phyloP scores from a whole-genome alignment of 768 basidiomycete species.

The Phylloporus rhodoxanthus region DNA sequence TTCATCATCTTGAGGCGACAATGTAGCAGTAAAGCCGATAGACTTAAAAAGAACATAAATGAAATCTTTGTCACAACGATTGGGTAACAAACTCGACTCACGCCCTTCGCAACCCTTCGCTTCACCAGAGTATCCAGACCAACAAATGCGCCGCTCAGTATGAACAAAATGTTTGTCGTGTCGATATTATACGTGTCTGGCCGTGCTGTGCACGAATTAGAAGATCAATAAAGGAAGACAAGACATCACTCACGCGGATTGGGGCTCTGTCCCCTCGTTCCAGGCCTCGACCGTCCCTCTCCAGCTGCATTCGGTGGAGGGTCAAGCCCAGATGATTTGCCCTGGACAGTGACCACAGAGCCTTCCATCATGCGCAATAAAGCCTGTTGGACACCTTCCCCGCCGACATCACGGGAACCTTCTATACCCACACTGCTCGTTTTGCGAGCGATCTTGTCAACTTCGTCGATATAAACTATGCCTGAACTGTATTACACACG shows the following conservation, averaged over 20 bases:
- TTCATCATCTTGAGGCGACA: conserved; percentile 38
- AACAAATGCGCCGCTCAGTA: conserved; percentile 92
- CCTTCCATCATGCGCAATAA: conserved; percentile 94
- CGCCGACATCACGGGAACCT: conserved; percentile 81
- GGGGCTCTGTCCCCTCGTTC: conserved; percentile 43
- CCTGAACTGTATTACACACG: conserved; percentile 56
- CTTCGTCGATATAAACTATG: conserved; percentile 94
- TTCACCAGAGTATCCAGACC: conserved; percentile 82
- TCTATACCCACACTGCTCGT: conserved; percentile 48
- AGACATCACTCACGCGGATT: conserved; percentile 16
- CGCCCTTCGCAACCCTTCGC: conserved; percentile 77
- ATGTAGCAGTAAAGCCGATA: conserved; percentile 74
- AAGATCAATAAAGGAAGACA: background rate
- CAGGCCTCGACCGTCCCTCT: conserved; percentile 44
- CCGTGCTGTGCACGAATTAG: conserved; percentile 37
- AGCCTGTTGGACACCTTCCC: conserved; percentile 94
- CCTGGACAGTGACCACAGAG: conserved; percentile 73
- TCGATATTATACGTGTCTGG: conserved; percentile 73
- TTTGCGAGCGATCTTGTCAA: conserved; percentile 86
- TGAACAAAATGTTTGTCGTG: conserved; percentile 90
- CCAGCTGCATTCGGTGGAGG: conserved; percentile 38
- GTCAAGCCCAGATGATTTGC: conserved; percentile 53
- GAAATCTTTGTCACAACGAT: background rate
- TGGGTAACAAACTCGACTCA: conserved; percentile 35
- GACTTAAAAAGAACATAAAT: conserved; percentile 50